Conservation (phyloP, 176 grass and related monocot species). For the Olyra latifolia region DNA sequence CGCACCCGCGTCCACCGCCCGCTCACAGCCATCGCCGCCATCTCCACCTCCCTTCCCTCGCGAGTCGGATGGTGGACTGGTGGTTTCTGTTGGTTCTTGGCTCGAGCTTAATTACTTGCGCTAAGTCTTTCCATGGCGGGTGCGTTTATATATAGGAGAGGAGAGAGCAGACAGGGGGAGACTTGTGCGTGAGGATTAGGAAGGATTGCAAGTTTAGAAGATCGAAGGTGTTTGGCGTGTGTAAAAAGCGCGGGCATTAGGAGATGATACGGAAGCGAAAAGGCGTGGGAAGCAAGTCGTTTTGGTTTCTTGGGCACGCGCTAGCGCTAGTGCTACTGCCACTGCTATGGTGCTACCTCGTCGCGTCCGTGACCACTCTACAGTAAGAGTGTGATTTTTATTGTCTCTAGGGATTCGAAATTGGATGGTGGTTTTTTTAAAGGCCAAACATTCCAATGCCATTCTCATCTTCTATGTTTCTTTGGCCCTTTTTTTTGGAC, state of each 20-base stretch:
- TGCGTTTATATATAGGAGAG: constrained; percentile 15
- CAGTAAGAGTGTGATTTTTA: too few relatives aligned
- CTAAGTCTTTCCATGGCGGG: background rate
- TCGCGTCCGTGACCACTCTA: too few relatives aligned
- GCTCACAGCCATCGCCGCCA: background rate
- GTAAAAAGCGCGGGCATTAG: constrained; percentile 10
- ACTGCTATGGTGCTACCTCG: too few relatives aligned
- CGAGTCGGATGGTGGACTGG: too few relatives aligned
- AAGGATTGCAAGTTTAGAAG: constrained; percentile 34
- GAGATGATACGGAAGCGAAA: background rate
- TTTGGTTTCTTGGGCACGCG: background rate
- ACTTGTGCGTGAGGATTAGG: constrained; percentile 8
- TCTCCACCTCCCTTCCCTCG: background rate
- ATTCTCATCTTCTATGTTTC: too few relatives aligned
- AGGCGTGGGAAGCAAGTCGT: constrained; percentile 30
- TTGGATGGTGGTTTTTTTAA: too few relatives aligned
- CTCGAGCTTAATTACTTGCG: background rate
- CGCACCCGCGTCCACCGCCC: constrained; percentile 48
- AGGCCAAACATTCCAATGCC: too few relatives aligned
- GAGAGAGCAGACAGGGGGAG: background rate
- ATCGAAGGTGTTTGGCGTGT: constrained; percentile 33
- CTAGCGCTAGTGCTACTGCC: background rate
- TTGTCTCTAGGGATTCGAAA: too few relatives aligned
- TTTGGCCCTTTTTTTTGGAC: too few relatives aligned
- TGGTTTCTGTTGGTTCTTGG: constrained; percentile 1